These are phyloP conservation scores for Trametes pubescens DNA, from an alignment of 1,284 basidiomycete species.

Conservation along the genomic window DNA sequence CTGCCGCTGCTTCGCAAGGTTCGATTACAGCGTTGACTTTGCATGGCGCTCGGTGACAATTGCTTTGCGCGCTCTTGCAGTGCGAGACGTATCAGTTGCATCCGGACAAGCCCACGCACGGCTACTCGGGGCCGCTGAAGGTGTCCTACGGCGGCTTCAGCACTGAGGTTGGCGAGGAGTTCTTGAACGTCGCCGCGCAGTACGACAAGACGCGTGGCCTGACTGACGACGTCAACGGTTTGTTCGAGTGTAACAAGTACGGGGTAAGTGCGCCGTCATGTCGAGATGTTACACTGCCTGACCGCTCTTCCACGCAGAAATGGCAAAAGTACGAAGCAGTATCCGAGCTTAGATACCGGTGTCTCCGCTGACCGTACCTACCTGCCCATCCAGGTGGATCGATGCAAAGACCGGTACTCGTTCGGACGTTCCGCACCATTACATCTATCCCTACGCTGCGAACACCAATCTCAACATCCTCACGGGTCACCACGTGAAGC, in stretches of 20 bases:
- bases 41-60: not conserved
- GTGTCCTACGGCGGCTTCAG: constrained; percentile 51
- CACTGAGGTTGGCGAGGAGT: constrained; percentile 52
- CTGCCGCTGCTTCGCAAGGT: constrained; percentile 64
- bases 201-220: constrained; percentile 49
- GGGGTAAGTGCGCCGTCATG: constrained; percentile 32
- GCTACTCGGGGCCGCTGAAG: constrained; percentile 60
- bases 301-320: not conserved
- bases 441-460: constrained; percentile 51
- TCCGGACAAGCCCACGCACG: constrained; percentile 51
- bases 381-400: constrained; percentile 51
- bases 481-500: constrained; percentile 39
- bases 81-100: constrained; percentile 58
- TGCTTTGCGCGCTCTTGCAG: constrained; percentile 40
- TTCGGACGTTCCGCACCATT: constrained; percentile 64
- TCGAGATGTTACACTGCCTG: not conserved
- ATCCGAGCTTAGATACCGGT: too few relatives aligned
- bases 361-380: not conserved
- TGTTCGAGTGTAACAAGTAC: constrained; percentile 41
- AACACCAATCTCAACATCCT: constrained; percentile 35
- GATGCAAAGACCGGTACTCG: constrained; percentile 59
- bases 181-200: constrained; percentile 50
- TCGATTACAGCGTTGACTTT: not conserved
- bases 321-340: constrained; percentile 9
- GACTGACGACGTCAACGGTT: constrained; percentile 38